phyloP scores from a whole-genome alignment of 129 eudicot genomes.

The Pulicaria dysenterica region DNA sequence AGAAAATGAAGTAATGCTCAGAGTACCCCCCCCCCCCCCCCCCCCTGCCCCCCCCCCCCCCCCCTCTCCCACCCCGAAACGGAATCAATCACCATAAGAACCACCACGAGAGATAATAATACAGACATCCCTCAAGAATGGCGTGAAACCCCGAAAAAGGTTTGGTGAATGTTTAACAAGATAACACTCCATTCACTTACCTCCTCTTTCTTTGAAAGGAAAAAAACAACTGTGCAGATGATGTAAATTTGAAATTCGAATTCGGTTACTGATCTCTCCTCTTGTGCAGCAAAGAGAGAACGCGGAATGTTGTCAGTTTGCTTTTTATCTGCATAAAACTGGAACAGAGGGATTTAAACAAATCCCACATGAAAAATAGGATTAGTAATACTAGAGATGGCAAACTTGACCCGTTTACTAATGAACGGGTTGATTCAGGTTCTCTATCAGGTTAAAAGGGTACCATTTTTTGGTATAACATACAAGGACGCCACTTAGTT shows the following conservation, averaged over 20 bases:
- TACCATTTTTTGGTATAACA: neutral
- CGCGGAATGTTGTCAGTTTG: neutral
- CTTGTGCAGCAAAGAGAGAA: conserved; percentile 5
- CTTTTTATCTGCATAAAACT: conserved; percentile 33
- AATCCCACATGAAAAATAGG: conserved; percentile 9
- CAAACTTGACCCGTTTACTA: neutral
- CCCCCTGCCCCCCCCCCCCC: too few relatives aligned
- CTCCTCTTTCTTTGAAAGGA: neutral
- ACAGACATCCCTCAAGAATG: neutral
- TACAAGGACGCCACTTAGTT: too few relatives aligned
- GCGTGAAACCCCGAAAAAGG: neutral
- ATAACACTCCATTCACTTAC: conserved; percentile 12
- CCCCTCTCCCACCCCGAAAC: neutral
- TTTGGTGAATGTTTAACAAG: conserved; percentile 6
- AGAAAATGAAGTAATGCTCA: conserved; percentile 10
- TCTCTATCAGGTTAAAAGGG: conserved; percentile 1
- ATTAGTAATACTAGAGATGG: neutral
- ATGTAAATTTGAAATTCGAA: conserved; percentile 10
- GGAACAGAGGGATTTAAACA: conserved; percentile 8
- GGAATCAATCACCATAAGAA: conserved; percentile 15
- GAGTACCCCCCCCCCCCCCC: neutral
- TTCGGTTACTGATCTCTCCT: conserved; percentile 15
- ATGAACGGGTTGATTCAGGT: neutral
- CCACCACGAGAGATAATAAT: neutral
- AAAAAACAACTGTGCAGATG: conserved; percentile 17